Base-by-base conservation (phyloP, 2,329 filamentous ascomycete genomes). In the Paraphaeosphaeria sporulosa region DNA sequence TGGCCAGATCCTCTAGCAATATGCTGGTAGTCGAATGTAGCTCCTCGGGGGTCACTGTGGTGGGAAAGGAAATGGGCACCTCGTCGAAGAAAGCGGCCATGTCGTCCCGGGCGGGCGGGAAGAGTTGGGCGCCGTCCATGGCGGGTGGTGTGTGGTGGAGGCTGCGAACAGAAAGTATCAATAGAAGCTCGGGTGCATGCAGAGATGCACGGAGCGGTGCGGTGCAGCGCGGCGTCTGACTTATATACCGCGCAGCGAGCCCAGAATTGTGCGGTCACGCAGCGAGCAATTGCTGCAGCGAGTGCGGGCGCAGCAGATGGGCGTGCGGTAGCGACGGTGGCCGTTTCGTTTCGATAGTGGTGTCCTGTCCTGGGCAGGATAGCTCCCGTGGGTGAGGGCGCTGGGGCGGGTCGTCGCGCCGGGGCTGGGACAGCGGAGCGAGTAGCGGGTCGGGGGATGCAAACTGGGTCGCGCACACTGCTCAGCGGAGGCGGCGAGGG, bases 41-140 rank as follows among this genome's bases (percentile, higher is more conserved):
- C 42, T 63, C 62, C 46, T 59, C 58, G 13, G 64, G 62, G 27
- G 63, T 63, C 38, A 67, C 53, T 32, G 62, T 49, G 44, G 6
- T 15, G 9, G 50, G 21, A 2, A 43, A 51, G 38, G 25, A 27
- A 27, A n/a, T 15, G 40, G 25, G 25, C 25, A 27, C 25, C 3
- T 27, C 3, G 25, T 27, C 25, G 51, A 54, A 54, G 51, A 32
- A 54, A 5, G 17, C 25, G 25, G 25, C 25, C 25, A 27, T 2
- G 9, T 34, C 51, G 13, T 54, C 51, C 30, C 8, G 7, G n/a
- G 38, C 34, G 34, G 19, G 34, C 27, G 49, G 4, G 34, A 42
- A 52, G 49, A 52, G 27, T 8, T 34, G 4, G 19, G 34, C 21
- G 21, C 2, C 19, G 13, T 52, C 49, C 49, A 52, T 52, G 49